A percentile compares a stretch with the other conserved stretches of the same genome.
phyloP scores from a whole-genome alignment of 2,329 filamentous ascomycete species.

The Penicillium sp. region DNA sequence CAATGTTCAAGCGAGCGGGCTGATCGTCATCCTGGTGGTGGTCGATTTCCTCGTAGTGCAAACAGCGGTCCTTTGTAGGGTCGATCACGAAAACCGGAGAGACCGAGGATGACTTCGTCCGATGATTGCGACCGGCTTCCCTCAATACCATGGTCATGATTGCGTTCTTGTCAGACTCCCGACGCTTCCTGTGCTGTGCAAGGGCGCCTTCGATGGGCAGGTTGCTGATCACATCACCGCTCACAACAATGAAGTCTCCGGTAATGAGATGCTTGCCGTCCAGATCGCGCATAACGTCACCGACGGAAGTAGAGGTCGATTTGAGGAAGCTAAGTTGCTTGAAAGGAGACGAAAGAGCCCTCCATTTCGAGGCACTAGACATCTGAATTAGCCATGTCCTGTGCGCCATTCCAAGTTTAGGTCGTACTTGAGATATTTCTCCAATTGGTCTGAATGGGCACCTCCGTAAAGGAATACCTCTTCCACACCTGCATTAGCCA shows the following conservation, averaged over 20 bases:
- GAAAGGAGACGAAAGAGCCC: slow-evolving; percentile 74
- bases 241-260: slow-evolving; percentile 88
- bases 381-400: slow-evolving; percentile 14
- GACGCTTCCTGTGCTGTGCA: slow-evolving; percentile 75
- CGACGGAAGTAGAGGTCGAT: slow-evolving; percentile 82
- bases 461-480: slow-evolving; percentile 92
- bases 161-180: slow-evolving; percentile 83
- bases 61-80: slow-evolving; percentile 72
- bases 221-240: slow-evolving; percentile 90
- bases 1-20: slow-evolving; percentile 62
- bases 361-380: slow-evolving; percentile 69
- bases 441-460: slow-evolving; percentile 81
- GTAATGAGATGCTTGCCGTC: slow-evolving; percentile 82
- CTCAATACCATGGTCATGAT: slow-evolving; percentile 97
- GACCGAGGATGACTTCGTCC: slow-evolving; percentile 73
- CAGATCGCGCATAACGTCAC: slow-evolving; percentile 91
- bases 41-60: slow-evolving; percentile 92
- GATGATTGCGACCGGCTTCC: slow-evolving; percentile 71
- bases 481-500: slow-evolving; percentile 92
- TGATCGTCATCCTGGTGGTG: slow-evolving; percentile 57
- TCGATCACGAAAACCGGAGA: slow-evolving; percentile 87
- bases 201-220: slow-evolving; percentile 79
- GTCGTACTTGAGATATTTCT: slow-evolving; percentile 72
- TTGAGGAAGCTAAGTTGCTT: slow-evolving; percentile 79
- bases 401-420: not conserved